These are phyloP conservation scores for Umbelopsis isabellina DNA, from an alignment of 192 early-diverging fungal species.

Conservation along the genomic window DNA sequence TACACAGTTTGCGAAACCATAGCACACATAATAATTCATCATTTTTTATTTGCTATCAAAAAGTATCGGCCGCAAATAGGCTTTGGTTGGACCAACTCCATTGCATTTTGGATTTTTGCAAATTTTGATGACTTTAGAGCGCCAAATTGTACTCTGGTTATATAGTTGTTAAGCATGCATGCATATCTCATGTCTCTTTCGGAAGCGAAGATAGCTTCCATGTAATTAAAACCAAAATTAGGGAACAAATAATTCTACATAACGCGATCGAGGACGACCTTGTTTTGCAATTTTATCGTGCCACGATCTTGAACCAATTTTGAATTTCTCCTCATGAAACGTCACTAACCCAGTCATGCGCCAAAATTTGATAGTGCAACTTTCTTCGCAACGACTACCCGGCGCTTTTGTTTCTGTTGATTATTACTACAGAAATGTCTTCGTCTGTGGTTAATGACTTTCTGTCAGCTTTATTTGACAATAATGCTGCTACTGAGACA, in stretches of 20 bases:
- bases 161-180: background rate
- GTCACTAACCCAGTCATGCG: conserved; percentile 2
- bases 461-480: conserved; percentile 38
- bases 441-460: conserved; percentile 38
- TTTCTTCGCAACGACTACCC: background rate
- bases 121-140: conserved; percentile 33
- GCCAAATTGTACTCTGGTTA: conserved; percentile 29
- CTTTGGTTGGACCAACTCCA: conserved; percentile 82
- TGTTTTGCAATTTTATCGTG: background rate
- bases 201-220: background rate
- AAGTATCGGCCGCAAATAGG: conserved; percentile 52
- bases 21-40: background rate
- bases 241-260: background rate
- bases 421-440: conserved; percentile 12
- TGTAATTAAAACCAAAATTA: conserved; percentile 5
- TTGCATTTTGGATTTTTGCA: conserved; percentile 64
- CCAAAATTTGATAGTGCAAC: background rate
- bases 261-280: background rate
- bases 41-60: background rate
- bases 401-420: background rate
- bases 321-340: background rate
- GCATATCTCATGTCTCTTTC: conserved; percentile 10
- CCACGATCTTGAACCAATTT: too few species aligned
- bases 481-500: conserved; percentile 22
- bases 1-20: background rate